These are phyloP conservation scores for Neoboletus magnificus DNA, from an alignment of 768 basidiomycete species.

Conservation along the genomic window DNA sequence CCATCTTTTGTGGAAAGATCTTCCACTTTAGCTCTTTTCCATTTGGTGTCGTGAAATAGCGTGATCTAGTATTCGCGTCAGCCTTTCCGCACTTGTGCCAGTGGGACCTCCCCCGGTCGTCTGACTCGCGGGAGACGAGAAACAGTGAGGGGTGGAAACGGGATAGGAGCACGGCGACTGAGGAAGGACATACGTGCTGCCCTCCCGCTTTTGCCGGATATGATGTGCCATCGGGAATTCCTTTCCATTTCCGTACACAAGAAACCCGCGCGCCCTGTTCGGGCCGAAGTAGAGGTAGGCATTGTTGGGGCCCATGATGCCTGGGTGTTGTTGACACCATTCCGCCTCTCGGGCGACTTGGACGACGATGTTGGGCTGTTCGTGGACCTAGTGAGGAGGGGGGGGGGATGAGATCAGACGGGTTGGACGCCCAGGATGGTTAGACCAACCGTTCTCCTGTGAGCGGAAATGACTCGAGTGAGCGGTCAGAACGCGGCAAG, in stretches of 20 bases:
- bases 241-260: slow-evolving; percentile 66
- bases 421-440: not conserved
- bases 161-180: not conserved
- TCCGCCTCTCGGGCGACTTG: slow-evolving; percentile 59
- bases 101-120: not conserved
- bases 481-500: not conserved
- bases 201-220: slow-evolving; percentile 54
- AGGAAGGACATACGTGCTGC: slow-evolving; percentile 51
- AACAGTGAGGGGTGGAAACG: not conserved
- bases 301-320: slow-evolving; percentile 77
- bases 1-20: slow-evolving; percentile 57
- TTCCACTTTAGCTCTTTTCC: slow-evolving; percentile 78
- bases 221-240: slow-evolving; percentile 56
- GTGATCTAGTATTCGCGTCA: slow-evolving; percentile 44
- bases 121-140: not conserved
- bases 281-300: slow-evolving; percentile 78
- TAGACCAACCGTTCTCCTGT: slow-evolving; percentile 23
- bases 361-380: slow-evolving; percentile 59
- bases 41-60: slow-evolving; percentile 70
- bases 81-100: not conserved
- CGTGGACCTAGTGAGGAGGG: slow-evolving; percentile 42
- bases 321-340: slow-evolving; percentile 67
- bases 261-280: slow-evolving; percentile 52
- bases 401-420: not conserved
- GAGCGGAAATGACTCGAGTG: not conserved